phyloP scores from a whole-genome alignment of 2,329 filamentous ascomycete genomes.

The Venturia oleaginea region DNA sequence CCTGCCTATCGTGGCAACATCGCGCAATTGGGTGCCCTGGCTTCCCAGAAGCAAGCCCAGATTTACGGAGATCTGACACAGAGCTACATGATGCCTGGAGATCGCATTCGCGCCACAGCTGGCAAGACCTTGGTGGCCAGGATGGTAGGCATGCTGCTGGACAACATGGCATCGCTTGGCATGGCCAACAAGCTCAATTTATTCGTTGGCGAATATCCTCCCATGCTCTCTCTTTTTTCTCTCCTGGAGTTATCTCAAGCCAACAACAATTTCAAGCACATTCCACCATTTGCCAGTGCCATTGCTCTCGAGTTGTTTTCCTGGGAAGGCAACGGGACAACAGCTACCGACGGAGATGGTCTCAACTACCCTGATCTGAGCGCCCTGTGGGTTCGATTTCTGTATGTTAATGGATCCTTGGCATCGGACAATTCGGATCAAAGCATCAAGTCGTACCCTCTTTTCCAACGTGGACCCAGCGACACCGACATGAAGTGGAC shows the following conservation, averaged over 20 bases:
- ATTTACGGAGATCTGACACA: slow-evolving; percentile 12
- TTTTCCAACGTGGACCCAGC: slow-evolving; percentile 42
- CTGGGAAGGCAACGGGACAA: slow-evolving; percentile 23
- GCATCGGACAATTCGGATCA: slow-evolving; percentile 15
- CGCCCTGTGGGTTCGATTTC: slow-evolving; percentile 47
- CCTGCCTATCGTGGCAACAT: slow-evolving; percentile 18
- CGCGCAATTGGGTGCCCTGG: slow-evolving; percentile 18
- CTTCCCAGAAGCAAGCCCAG: slow-evolving; percentile 18
- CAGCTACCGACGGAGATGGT: slow-evolving; percentile 15
- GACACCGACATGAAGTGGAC: slow-evolving; percentile 39
- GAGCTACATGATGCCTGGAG: slow-evolving; percentile 9
- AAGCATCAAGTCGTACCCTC: slow-evolving; percentile 31
- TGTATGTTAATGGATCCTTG: slow-evolving; percentile 46
- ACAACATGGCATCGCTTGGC: slow-evolving; percentile 31
- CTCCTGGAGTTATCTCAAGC: slow-evolving; percentile 25
- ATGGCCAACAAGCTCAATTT: slow-evolving; percentile 35
- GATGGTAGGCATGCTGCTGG: slow-evolving; percentile 30
- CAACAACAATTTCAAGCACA: slow-evolving; percentile 37
- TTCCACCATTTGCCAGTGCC: slow-evolving; percentile 40
- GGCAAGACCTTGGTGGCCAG: slow-evolving; percentile 34
- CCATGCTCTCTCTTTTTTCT: slow-evolving; percentile 25
- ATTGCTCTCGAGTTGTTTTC: slow-evolving; percentile 46
- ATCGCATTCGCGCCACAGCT: slow-evolving; percentile 30
- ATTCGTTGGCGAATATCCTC: slow-evolving; percentile 26
- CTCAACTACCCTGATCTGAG: slow-evolving; percentile 29